These are phyloP conservation scores for Aspergillus avenaceus DNA, from an alignment of 495 filamentous ascomycete species.

Conservation along the genomic window DNA sequence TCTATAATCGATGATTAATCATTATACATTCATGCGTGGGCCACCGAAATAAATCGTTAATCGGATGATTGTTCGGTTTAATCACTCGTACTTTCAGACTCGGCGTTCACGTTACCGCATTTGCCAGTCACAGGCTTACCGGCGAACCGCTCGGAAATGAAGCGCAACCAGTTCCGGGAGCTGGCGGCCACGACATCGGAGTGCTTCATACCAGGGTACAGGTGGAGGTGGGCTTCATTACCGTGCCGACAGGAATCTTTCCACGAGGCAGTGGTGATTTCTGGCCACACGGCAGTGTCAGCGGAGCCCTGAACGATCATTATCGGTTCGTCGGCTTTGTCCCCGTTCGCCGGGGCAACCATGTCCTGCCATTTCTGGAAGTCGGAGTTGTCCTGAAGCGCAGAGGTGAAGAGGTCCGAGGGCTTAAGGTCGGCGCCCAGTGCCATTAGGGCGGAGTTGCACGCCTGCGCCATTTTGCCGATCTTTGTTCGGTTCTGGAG, in stretches of 20 bases:
- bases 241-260: background rate
- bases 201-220: slow-evolving; percentile 9
- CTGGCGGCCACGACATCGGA: background rate
- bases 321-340: background rate
- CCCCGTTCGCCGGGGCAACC: background rate
- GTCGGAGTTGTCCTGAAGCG: background rate
- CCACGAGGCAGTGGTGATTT: background rate
- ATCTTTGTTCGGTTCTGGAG: background rate
- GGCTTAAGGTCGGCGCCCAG: background rate
- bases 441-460: background rate
- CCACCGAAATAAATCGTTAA: no score
- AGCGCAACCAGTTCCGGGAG: slow-evolving; percentile 3
- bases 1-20: no score
- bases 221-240: background rate
- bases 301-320: slow-evolving; percentile 3
- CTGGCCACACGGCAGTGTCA: background rate
- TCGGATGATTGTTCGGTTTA: no score
- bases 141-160: background rate
- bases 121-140: background rate
- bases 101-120: no score
- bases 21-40: no score
- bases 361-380: slow-evolving; percentile 2
- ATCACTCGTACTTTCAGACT: no score
- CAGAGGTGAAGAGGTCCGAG: background rate
- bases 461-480: background rate